Evolutionary conservation across 331 rosid species (phyloP).

Genomic region (Acacia pycnantha): DNA sequence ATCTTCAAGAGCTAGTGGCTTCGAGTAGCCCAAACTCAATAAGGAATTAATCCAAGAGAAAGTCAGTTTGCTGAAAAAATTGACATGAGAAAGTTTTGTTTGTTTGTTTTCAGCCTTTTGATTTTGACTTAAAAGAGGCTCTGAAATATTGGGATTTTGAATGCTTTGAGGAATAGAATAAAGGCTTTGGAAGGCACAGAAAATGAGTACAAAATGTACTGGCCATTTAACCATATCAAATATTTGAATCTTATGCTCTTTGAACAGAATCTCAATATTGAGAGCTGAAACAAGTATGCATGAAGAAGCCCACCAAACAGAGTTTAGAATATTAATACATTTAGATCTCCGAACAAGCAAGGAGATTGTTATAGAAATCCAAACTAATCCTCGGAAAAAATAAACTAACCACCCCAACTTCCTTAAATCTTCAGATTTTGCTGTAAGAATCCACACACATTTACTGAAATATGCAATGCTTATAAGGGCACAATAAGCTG

Average conservation of each 20-base stretch:
- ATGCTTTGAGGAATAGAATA: constrained; percentile 3
- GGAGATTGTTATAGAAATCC: constrained; percentile 47
- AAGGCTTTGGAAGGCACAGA: constrained; percentile 52
- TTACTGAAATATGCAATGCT: constrained; percentile 41
- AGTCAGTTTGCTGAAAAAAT: constrained; percentile 49
- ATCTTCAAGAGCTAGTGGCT: constrained; percentile 56
- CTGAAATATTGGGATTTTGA: constrained; percentile 34
- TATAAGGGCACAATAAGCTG: constrained; percentile 48
- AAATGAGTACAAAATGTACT: constrained; percentile 41
- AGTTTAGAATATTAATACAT: constrained; percentile 40
- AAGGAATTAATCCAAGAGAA: constrained; percentile 77
- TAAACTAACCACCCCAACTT: constrained; percentile 29
- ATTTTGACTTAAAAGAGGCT: constrained; percentile 43
- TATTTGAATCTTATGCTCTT: constrained; percentile 31
- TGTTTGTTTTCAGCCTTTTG: constrained; percentile 23
- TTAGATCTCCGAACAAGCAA: constrained; percentile 49
- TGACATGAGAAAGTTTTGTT: constrained; percentile 31
- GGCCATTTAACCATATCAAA: constrained; percentile 48
- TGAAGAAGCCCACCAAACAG: constrained; percentile 59
- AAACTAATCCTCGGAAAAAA: constrained; percentile 41
- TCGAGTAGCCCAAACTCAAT: constrained; percentile 52
- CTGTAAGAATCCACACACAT: constrained; percentile 34
- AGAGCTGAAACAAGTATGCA: constrained; percentile 46
- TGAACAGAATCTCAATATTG: constrained; percentile 43
- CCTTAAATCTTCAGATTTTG: constrained; percentile 20